Evolutionary conservation across 495 filamentous ascomycete species (phyloP).

Genomic region (Lepraria neglecta): DNA sequence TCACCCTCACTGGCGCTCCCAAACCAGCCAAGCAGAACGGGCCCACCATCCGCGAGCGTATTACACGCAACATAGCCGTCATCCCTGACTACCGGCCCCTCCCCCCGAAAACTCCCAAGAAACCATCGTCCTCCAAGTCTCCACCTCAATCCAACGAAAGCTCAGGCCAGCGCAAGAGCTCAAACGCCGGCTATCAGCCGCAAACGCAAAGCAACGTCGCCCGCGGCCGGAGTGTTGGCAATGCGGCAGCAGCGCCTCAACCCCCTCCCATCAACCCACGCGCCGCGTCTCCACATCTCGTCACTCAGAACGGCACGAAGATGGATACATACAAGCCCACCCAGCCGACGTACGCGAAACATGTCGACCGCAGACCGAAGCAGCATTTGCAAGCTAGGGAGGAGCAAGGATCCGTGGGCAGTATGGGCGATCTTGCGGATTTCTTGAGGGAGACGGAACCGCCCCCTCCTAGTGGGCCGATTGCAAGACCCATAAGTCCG

Average conservation of each 20-base stretch:
- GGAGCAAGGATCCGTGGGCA: constrained; percentile 26
- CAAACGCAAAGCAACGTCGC: constrained; percentile 8
- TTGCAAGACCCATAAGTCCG: constrained; percentile 15
- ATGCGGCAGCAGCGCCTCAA: constrained; percentile 15
- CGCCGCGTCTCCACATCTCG: constrained; percentile 24
- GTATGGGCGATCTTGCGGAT: constrained; percentile 68
- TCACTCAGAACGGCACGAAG: constrained; percentile 25
- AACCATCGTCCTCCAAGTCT: constrained; percentile 16
- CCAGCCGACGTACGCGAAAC: constrained; percentile 38
- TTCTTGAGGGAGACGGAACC: constrained; percentile 74
- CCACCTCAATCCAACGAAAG: constrained; percentile 20
- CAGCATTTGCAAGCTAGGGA: constrained; percentile 36
- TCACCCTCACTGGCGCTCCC: constrained; percentile 26
- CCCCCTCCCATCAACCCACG: constrained; percentile 21
- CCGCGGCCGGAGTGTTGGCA: constrained; percentile 11
- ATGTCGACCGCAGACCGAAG: constrained; percentile 34
- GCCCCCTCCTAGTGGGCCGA: constrained; percentile 40
- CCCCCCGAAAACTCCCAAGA: constrained; percentile 24
- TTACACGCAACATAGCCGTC: constrained; percentile 34
- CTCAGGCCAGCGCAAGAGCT: constrained; percentile 9
- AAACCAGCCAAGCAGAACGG: constrained; percentile 45
- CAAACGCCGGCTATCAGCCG: constrained; percentile 12
- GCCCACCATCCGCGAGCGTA: constrained; percentile 16
- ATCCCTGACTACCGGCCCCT: constrained; percentile 45
- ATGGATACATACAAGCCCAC: constrained; percentile 25